Conservation (phyloP, 495 filamentous ascomycete species). For the Aspergillus panamensis region DNA sequence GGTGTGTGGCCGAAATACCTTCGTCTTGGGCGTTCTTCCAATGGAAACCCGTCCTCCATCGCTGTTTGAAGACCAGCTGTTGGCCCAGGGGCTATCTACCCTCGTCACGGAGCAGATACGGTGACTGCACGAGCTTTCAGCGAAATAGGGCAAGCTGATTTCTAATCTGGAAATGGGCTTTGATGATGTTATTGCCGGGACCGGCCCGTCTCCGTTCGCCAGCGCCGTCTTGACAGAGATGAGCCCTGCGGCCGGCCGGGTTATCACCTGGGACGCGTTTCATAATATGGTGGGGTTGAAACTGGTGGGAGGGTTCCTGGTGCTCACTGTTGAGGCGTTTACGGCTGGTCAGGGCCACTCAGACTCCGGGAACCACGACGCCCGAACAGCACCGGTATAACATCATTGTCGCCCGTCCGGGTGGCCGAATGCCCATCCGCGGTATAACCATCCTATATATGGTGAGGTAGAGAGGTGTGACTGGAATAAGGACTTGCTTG, state of each 20-base stretch:
- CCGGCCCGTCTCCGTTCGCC: conserved; percentile 65
- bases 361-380: conserved; percentile 58
- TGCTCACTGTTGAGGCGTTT: conserved; percentile 61
- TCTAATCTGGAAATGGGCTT: conserved; percentile 58
- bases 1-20: conserved; percentile 23
- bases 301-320: conserved; percentile 52
- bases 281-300: conserved; percentile 57
- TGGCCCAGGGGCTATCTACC: not conserved
- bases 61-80: not conserved
- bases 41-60: conserved; percentile 41
- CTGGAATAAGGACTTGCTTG: conserved; percentile 59
- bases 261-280: conserved; percentile 53
- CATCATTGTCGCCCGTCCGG: conserved; percentile 64
- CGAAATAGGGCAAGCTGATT: conserved; percentile 49
- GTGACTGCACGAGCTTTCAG: conserved; percentile 55
- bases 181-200: conserved; percentile 64
- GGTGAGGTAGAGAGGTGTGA: conserved; percentile 63
- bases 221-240: conserved; percentile 57
- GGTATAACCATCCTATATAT: conserved; percentile 57
- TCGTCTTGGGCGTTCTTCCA: conserved; percentile 54
- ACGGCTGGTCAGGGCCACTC: conserved; percentile 64
- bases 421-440: conserved; percentile 56
- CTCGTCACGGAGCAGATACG: not conserved
- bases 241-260: conserved; percentile 32
- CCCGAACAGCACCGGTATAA: conserved; percentile 53